Base-by-base conservation (phyloP, 768 basidiomycete genomes). In the Phylloporus sp. region DNA sequence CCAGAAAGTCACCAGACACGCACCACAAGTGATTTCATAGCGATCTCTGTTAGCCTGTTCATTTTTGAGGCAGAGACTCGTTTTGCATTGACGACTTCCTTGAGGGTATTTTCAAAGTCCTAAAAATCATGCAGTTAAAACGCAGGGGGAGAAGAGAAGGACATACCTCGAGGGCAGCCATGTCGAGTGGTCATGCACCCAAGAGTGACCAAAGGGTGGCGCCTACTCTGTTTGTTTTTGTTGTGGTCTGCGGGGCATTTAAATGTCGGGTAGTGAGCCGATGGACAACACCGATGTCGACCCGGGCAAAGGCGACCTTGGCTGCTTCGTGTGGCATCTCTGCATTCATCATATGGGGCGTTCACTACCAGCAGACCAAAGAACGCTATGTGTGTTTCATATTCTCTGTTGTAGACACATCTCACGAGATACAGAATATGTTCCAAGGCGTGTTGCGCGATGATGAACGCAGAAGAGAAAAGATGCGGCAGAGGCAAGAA, bases 21-120 rank as follows among this genome's bases (percentile, higher is more conserved):
- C 63, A 92, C 94, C 72, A 85, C 75, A 72, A 95, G 82, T 40
- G 80, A 80, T 66, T 82, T 84, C 73, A 92, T 70, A 2, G 91
- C 85, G 46, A 87, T 76, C 52, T 88, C 85, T 3, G 85, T 90
- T 59, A 97, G 66, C 60, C 71, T 79, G 43, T 73, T 76, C 78
- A 99, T 88, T 75, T 90, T 91, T 18, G 92, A 88, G 27, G 84
- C 85, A 15, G 93, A 95, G 50, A 97, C 72, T 52, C 91, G 82
- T 69, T 91, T 93, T 52, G 85, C 84, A 49, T 78, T 75, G 41
- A 97, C 87, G 36, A 93, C 80, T 61, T 92, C 85, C 68, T 89
- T 90, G 54, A 97, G 72, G 36, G 85, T 74, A 26, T 77, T 68
- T 70, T 95, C 89, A 61, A 97, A 95, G 50, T 82, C 80, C 93